These are phyloP conservation scores for Russula brevipes DNA, from an alignment of 768 basidiomycete genomes.

Conservation along the genomic window DNA sequence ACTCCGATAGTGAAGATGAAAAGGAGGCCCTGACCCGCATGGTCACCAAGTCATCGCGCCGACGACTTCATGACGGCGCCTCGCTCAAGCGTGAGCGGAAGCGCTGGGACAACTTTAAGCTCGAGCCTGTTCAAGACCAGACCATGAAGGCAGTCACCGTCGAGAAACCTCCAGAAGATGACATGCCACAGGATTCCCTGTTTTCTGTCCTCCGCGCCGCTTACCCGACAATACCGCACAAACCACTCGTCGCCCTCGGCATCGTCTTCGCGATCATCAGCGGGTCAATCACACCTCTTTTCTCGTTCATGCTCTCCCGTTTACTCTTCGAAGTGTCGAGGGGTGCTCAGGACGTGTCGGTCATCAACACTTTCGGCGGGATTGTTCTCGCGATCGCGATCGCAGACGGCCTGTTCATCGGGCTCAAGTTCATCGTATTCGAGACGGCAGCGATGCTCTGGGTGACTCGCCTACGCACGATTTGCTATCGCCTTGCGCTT, in stretches of 20 bases:
- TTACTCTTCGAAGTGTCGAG: conserved; percentile 73
- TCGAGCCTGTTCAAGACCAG: conserved; percentile 27
- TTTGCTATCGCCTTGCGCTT: conserved; percentile 55
- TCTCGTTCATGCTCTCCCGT: conserved; percentile 82
- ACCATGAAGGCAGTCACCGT: conserved; percentile 25
- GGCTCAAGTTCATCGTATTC: conserved; percentile 75
- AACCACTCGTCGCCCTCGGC: conserved; percentile 64
- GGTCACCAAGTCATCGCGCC: conserved; percentile 23
- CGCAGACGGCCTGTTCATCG: conserved; percentile 68
- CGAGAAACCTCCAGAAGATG: conserved; percentile 17
- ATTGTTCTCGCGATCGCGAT: conserved; percentile 71
- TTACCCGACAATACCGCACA: conserved; percentile 70
- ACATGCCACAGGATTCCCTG: conserved; percentile 34
- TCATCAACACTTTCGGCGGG: conserved; percentile 66
- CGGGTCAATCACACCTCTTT: conserved; percentile 86
- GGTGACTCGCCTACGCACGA: conserved; percentile 60
- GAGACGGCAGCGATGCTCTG: conserved; percentile 70
- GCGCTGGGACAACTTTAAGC: conserved; percentile 31
- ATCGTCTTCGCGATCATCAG: conserved; percentile 61
- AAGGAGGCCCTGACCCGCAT: conserved; percentile 32
- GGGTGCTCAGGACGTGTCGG: conserved; percentile 54
- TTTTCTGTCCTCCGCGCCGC: conserved; percentile 48
- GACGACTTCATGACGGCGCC: conserved; percentile 3
- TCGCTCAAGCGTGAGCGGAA: conserved; percentile 32
- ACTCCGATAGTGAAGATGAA: conserved; percentile 43